phyloP scores from a whole-genome alignment of 495 filamentous ascomycete genomes.

The Chlorociboria aeruginascens region DNA sequence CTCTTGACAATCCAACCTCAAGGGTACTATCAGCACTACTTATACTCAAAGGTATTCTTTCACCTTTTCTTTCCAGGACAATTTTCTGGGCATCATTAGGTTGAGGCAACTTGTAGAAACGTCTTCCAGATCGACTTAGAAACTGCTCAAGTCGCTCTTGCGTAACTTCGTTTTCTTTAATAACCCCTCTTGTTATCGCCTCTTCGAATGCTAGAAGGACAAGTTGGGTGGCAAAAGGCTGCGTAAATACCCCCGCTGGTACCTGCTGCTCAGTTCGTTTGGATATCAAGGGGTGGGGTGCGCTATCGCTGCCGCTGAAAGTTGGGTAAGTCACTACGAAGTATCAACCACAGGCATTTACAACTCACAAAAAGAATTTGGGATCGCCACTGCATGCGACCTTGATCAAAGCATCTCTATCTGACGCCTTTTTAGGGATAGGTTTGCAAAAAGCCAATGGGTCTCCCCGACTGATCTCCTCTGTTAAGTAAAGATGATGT shows the following conservation, averaged over 20 bases:
- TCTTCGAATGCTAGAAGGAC: constrained; percentile 65
- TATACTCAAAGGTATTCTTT: constrained; percentile 1
- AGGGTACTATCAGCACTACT: not conserved
- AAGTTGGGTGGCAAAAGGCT: constrained; percentile 65
- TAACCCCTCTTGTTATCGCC: constrained; percentile 50
- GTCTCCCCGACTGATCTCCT: constrained; percentile 49
- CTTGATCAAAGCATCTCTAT: constrained; percentile 52
- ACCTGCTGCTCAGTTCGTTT: constrained; percentile 46
- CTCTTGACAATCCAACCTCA: constrained; percentile 8
- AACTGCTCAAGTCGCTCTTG: constrained; percentile 60
- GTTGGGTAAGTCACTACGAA: too few relatives aligned
- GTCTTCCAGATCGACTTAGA: constrained; percentile 57
- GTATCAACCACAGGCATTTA: too few relatives aligned
- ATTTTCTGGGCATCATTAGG: not conserved
- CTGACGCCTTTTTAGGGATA: constrained; percentile 47
- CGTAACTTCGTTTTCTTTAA: constrained; percentile 56
- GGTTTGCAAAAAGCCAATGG: constrained; percentile 67
- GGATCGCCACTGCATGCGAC: constrained; percentile 44
- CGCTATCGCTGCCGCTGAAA: constrained; percentile 19
- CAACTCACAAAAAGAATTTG: constrained; percentile 53
- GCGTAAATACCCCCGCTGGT: constrained; percentile 81
- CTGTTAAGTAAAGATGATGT: constrained; percentile 59
- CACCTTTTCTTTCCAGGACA: constrained; percentile 1
- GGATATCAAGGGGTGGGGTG: constrained; percentile 64
- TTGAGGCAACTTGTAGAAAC: constrained; percentile 44